Evolutionary conservation across 1,139 yeast genomes (phyloP).

Genomic region (Pneumocystis sp.): DNA sequence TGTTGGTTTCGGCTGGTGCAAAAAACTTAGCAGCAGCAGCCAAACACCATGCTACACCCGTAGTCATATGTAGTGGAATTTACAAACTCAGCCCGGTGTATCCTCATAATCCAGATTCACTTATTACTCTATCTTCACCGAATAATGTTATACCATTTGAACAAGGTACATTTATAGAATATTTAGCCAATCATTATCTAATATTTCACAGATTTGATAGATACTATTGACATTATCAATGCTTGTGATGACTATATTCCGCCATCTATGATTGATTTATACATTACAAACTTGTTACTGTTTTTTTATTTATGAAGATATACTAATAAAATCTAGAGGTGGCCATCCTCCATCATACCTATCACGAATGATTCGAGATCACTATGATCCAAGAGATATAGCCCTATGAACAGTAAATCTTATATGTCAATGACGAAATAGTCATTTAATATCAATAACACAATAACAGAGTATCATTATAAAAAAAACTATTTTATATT

Average conservation of each 20-base stretch:
- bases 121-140: constrained; percentile 88
- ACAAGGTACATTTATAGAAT: constrained; percentile 29
- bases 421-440: not conserved
- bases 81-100: constrained; percentile 86
- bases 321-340: constrained; percentile 32
- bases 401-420: not conserved
- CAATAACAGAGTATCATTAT: not conserved
- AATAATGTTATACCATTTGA: constrained; percentile 65
- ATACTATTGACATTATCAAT: constrained; percentile 71
- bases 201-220: constrained; percentile 28
- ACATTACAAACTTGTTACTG: constrained; percentile 59
- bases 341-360: constrained; percentile 95
- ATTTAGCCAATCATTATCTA: constrained; percentile 15
- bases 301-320: constrained; percentile 16
- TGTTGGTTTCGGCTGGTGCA: constrained; percentile 78
- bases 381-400: constrained; percentile 32
- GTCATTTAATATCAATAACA: not conserved
- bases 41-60: constrained; percentile 85
- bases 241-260: constrained; percentile 87
- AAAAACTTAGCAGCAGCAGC: constrained; percentile 94
- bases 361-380: constrained; percentile 87
- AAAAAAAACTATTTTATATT: not conserved
- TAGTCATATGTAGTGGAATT: constrained; percentile 85
- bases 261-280: constrained; percentile 88
- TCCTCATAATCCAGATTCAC: constrained; percentile 77